These are phyloP conservation scores for Boletus rufocinnamomeus DNA, from an alignment of 768 basidiomycete species.

Conservation along the genomic window DNA sequence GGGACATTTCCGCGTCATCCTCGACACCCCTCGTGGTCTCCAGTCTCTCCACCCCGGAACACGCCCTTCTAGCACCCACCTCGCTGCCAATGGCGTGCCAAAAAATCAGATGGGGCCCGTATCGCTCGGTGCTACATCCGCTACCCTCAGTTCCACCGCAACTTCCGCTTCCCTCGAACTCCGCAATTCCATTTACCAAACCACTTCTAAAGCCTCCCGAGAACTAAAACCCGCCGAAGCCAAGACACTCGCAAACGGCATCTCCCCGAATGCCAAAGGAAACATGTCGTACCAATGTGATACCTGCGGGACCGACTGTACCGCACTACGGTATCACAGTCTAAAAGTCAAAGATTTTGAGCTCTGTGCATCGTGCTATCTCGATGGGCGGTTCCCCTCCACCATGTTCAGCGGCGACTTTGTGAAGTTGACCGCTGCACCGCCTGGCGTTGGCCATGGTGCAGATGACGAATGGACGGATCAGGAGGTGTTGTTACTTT, in stretches of 20 bases:
- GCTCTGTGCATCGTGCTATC: slow-evolving; percentile 90
- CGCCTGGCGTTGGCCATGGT: slow-evolving; percentile 37
- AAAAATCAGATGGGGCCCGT: slow-evolving; percentile 35
- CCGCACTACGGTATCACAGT: slow-evolving; percentile 84
- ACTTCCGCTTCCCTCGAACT: slow-evolving; percentile 82
- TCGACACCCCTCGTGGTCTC: slow-evolving; percentile 95
- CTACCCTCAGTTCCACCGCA: slow-evolving; percentile 16
- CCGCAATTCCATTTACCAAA: slow-evolving; percentile 85
- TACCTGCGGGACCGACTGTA: slow-evolving; percentile 94
- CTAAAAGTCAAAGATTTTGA: slow-evolving; percentile 91
- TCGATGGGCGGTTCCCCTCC: slow-evolving; percentile 95
- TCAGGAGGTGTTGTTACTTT: slow-evolving; percentile 81
- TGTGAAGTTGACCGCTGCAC: slow-evolving; percentile 67
- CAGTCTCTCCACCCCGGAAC: slow-evolving; percentile 90
- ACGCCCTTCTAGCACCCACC: slow-evolving; percentile 49
- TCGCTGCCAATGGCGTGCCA: slow-evolving; percentile 50
- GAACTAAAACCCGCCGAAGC: slow-evolving; percentile 71
- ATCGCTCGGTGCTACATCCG: slow-evolving; percentile 9
- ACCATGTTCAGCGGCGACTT: slow-evolving; percentile 98
- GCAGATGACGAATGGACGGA: slow-evolving; percentile 82
- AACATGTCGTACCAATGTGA: slow-evolving; percentile 74
- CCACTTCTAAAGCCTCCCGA: slow-evolving; percentile 80
- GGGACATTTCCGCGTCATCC: slow-evolving; percentile 96
- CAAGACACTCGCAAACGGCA: slow-evolving; percentile 54
- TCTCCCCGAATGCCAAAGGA: slow-evolving; percentile 48